Evolutionary conservation across 805 yeast genomes (phyloP), one percentile per base, ranked within the genome.

Genomic region (Saturnispora quitensis): DNA sequence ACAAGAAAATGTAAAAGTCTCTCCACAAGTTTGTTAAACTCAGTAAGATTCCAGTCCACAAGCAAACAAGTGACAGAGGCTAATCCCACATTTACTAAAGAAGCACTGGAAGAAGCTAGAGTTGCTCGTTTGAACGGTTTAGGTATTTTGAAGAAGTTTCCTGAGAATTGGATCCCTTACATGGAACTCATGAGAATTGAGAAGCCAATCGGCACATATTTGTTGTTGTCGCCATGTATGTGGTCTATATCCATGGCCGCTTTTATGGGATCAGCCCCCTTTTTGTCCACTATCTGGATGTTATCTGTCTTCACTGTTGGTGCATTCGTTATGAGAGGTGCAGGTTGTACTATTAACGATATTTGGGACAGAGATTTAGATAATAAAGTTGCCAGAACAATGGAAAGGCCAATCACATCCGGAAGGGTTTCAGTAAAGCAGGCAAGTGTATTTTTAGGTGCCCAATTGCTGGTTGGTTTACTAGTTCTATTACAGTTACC

Each of bases 231-330:
- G 46, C 99, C 99, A 0, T 84, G 96, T 48, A 78, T 88, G 44
- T 93, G 98, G 98, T 85, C 96, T 10, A 84, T 93, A 50, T 74
- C 91, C 0, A 84, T 90, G 82, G 97, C 97, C 0, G 91, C 95
- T 0, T 84, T 76, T 57, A 73, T 80, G 58, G 68, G 82, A 2
- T 68, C 81, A 2, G 96, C 97, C 0, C 83, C 96, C 0, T 50
- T 89, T 1, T 54, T 77, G 0, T 75, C 81, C 1, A 83, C 91
- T 0, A 53, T 75, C 0, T 77, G 75, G 61, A 87, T 83, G 62
- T 64, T 88, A 34, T 75, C 79, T 0, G 69, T 89, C 13, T 93
- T 89, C 64, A 82, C 91, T 4, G 72, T 84, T 4, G 99, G 99
- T 13, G 78, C 97, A 0, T 61, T 90, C 40, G 74, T 91, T 17